Evolutionary conservation across 495 filamentous ascomycete species (phyloP).

Genomic region (Penicillium goetzii): DNA sequence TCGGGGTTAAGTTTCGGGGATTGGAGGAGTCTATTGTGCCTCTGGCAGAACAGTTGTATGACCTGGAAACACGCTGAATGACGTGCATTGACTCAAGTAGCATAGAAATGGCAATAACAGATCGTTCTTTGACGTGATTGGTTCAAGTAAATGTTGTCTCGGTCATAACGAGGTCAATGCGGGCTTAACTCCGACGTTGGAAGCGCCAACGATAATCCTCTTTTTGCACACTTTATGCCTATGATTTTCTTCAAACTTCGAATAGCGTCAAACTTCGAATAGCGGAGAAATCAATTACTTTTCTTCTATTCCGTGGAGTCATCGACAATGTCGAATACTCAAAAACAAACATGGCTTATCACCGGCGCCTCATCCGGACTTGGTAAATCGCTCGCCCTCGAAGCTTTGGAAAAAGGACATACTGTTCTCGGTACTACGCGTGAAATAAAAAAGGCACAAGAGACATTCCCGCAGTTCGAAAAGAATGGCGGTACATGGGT

Average conservation of each 20-base stretch:
- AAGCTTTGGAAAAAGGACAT: conserved; percentile 53
- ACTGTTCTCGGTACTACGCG: conserved; percentile 60
- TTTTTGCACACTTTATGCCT: not conserved
- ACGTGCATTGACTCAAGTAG: not conserved
- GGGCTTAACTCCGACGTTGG: not conserved
- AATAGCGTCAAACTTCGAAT: too few relatives aligned
- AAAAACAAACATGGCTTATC: conserved; percentile 50
- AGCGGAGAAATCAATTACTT: too few relatives aligned
- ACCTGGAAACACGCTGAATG: conserved; percentile 13
- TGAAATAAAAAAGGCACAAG: conserved; percentile 43
- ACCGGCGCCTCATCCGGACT: conserved; percentile 59
- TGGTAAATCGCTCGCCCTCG: conserved; percentile 48
- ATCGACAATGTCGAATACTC: not conserved
- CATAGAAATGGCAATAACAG: not conserved
- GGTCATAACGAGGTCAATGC: not conserved
- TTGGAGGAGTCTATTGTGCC: conserved; percentile 28
- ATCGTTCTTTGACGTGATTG: not conserved
- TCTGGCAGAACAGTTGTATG: conserved; percentile 31
- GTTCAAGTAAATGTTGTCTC: not conserved
- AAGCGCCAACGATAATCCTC: not conserved
- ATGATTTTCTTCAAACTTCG: too few relatives aligned
- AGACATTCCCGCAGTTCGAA: conserved; percentile 29
- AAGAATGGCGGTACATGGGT: conserved; percentile 46
- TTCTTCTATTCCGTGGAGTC: not conserved
- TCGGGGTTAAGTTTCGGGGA: conserved; percentile 25